Evolutionary conservation across 371 early-diverging fungal species (phyloP), one percentile per base, ranked within the genome.

Genomic region (Lichtheimia corymbifera): DNA sequence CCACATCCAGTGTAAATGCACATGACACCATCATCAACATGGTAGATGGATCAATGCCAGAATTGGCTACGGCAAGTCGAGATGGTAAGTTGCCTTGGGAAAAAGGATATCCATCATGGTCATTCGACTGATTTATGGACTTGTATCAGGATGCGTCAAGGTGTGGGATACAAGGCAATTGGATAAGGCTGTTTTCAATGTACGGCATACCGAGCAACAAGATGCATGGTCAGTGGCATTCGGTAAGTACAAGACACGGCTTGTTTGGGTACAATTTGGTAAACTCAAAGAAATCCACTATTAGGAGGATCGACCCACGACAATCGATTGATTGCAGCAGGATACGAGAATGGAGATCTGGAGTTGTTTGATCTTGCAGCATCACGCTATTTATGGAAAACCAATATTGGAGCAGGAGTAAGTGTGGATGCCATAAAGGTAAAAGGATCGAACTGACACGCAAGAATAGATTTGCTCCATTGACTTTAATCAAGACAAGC

Each of bases 151-250:
- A 1, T 50, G 66, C 9, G 89, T 93, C 20, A 91, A 91, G 68
- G 77, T 92, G 17, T 94, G 94, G 94, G 94, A 94, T 67, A 72
- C 78, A 30, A 67, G 94, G 47, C 89, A 91, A 58, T 65, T 77
- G 22, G 87, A 83, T 27, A 76, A 77, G 41, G 81, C 90, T 12
- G 89, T 92, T 1, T 87, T 89, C 13, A 79, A 70, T 5, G 83
- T 90, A 12, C 62, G 50, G 49, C 87, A 88, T 3, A 77, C 76
- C 27, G 50, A 63, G 3, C 68, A 62, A 20, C 71, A 76, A 18
- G 94, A 94, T 61, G 80, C 86, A 18, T 94, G 94, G 94, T 77
- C 88, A 5, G 89, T 93, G 5, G 83, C 87, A 0, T 89, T 91
- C 72, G 92, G 91, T 66, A 87, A 83, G 52, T 5, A 17, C 25